Evolutionary conservation across 129 eudicot species (phyloP), one percentile per base, ranked within the genome.

Genomic region (Tagetes erecta): DNA sequence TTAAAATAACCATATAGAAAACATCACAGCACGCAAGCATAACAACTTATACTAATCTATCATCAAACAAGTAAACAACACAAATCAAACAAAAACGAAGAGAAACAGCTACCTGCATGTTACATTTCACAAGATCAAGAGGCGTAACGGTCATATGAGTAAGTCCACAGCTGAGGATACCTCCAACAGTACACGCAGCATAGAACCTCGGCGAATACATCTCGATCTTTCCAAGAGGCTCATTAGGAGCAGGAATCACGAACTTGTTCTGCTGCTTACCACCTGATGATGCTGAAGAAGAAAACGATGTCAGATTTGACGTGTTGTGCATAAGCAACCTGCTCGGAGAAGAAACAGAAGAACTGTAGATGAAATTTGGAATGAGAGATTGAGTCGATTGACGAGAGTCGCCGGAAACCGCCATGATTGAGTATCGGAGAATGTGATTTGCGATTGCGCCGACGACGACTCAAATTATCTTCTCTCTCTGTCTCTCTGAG

Each of bases 81-180:
- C 6, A 8, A 59, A 65, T 1, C 60, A 12, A 45, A 46, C 51
- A 40, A 35, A 46, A 10, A 1, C 4, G 20, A 72, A 38, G 12
- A 3, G 2, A 67, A 8, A 3, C 30, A 87, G 2, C 2, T 10
- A 58, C 65, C 65, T 58, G 65, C 40, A 58, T 58, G 65, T 58
- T 58, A 58, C 97, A 92, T 72, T 92, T 92, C 82, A 92, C 97
- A 45, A 92, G 94, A 81, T 92, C 97, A 65, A 92, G 97, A 68
- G 97, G 97, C 78, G 97, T 92, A 49, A 89, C 97, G 38, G 90
- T 58, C 96, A 80, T 92, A 73, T 92, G 97, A 68, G 97, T 92
- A 41, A 92, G 89, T 35, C 97, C 97, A 75, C 96, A 92, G 72
- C 98, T 87, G 75, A 92, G 84, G 36, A 92, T 89, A 27, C 98